phyloP scores from a whole-genome alignment of 2,329 filamentous ascomycete species.

The Reticulascus tulasneorum region DNA sequence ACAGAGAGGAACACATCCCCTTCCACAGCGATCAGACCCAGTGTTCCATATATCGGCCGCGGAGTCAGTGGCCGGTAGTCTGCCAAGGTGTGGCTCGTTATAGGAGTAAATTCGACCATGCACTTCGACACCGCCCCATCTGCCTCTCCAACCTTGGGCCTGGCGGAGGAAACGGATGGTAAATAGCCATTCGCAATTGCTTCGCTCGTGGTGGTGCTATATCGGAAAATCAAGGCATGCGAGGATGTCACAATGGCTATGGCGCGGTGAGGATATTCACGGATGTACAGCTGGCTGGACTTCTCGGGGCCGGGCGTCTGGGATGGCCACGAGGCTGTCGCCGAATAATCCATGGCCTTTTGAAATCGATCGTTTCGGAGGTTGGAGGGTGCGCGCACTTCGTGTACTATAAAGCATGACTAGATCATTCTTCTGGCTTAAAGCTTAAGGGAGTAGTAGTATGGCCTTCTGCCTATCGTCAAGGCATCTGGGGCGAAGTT shows the following conservation, averaged over 20 bases:
- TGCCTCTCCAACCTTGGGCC: conserved; percentile 36
- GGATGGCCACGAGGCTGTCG: conserved; percentile 38
- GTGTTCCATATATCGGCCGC: conserved; percentile 74
- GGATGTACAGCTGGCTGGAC: conserved; percentile 76
- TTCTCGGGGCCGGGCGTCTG: conserved; percentile 49
- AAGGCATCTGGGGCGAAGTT: too few relatives aligned
- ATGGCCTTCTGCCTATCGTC: too few relatives aligned
- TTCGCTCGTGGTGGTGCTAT: conserved; percentile 64
- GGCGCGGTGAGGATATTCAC: conserved; percentile 80
- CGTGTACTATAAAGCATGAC: too few relatives aligned
- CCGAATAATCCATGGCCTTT: conserved; percentile 44
- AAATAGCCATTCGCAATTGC: conserved; percentile 55
- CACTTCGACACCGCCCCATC: conserved; percentile 57
- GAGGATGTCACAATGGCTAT: conserved; percentile 79
- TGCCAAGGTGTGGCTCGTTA: conserved; percentile 61
- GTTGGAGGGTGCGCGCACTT: too few relatives aligned
- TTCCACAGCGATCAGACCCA: conserved; percentile 80
- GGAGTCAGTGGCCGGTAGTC: conserved; percentile 75
- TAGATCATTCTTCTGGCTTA: too few relatives aligned
- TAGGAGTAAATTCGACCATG: conserved; percentile 80
- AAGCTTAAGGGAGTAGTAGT: too few relatives aligned
- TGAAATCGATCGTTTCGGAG: too few relatives aligned
- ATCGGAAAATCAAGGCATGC: conserved; percentile 80
- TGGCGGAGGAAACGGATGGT: conserved; percentile 45
- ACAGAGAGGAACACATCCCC: conserved; percentile 88